Base-by-base conservation (phyloP, 2,329 filamentous ascomycete species). In the Ophiostoma quercus region DNA sequence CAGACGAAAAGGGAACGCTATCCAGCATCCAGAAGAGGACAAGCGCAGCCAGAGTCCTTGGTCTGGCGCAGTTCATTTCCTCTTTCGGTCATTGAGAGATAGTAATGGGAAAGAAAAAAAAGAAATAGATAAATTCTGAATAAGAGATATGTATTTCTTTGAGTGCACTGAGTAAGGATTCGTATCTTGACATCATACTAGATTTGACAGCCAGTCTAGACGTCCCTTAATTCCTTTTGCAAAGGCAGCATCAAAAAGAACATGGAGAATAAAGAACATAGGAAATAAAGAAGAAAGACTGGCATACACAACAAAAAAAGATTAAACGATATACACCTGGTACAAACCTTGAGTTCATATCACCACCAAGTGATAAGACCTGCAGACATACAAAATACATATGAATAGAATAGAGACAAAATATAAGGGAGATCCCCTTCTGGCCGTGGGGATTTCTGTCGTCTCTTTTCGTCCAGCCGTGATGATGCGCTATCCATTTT, bases 61-160 rank as follows among this genome's bases (percentile, higher is more conserved):
- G 65, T 66, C 39, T 43, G 65, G 65, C 65, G 65, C 65, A 66
- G 65, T 66, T 66, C 65, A 29, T 22, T 66, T 66, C 65, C 65
- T 29, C 1, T 66, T 43, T 66, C 2, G 65, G 22, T 12, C n/a
- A n/a, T 25, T 2, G 65, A 66, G 39, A 11, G 65, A 16, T 43
- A 16, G 39, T 11, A 29, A 51, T 19, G 7, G 16, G 19, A 51
- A 19, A 51, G 39, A 14, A 14, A 2, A 41, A 14, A 41, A 11
- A 41, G 14, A 41, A 14, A 9, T 1, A 34, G 47, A 51, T 57
- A 57, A 25, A 57, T 25, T 57, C 22, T 16, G 3, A 5, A 1
- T 34, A 34, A 29, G 25, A 29, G 25, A 29, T 34, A 34, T 8
- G 8, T 5, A 2, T 34, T 34, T 34, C 1, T 34, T 34, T 8